Percentiles rank a stretch among this genome's conserved stretches.
These are phyloP conservation scores for Xylariaceae sp. DNA, from an alignment of 2,329 filamentous ascomycete species.

Conservation along the genomic window DNA sequence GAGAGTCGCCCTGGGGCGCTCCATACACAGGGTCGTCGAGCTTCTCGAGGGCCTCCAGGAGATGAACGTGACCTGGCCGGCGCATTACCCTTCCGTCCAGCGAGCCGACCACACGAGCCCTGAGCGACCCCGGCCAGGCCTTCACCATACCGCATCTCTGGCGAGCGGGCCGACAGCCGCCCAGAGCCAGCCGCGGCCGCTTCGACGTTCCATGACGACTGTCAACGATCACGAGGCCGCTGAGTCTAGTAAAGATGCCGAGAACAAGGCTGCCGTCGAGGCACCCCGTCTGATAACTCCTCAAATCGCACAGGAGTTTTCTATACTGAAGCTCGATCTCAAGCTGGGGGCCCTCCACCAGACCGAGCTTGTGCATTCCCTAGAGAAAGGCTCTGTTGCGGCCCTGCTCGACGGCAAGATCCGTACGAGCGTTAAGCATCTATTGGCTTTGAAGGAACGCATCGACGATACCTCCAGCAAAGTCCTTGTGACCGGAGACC, in stretches of 20 bases:
- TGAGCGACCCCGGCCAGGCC: slow-evolving; percentile 47
- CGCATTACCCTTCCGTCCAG: slow-evolving; percentile 84
- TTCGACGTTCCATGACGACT: slow-evolving; percentile 67
- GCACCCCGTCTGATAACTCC: slow-evolving; percentile 75
- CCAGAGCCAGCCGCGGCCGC: slow-evolving; percentile 36
- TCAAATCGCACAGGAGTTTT: slow-evolving; percentile 93
- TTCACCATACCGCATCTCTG: slow-evolving; percentile 57
- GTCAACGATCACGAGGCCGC: slow-evolving; percentile 50
- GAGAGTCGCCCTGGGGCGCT: slow-evolving; percentile 74
- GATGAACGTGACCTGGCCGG: slow-evolving; percentile 88
- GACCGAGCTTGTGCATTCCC: slow-evolving; percentile 83
- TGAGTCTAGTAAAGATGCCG: slow-evolving; percentile 68
- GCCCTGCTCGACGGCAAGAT: slow-evolving; percentile 91
- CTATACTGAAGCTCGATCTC: slow-evolving; percentile 86
- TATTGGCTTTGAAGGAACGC: slow-evolving; percentile 77
- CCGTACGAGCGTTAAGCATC: slow-evolving; percentile 83
- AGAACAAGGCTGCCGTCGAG: slow-evolving; percentile 54
- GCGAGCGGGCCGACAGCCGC: slow-evolving; percentile 38
- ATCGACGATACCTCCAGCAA: slow-evolving; percentile 98
- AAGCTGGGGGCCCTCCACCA: slow-evolving; percentile 84
- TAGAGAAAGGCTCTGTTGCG: slow-evolving; percentile 88
- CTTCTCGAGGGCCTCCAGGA: slow-evolving; percentile 75
- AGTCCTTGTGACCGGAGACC: slow-evolving; percentile 87
- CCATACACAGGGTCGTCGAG: slow-evolving; percentile 81
- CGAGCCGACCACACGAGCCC: slow-evolving; percentile 40